Base-by-base conservation (phyloP, 352 stramenopile genomes). In the Phytophthora multivora region DNA sequence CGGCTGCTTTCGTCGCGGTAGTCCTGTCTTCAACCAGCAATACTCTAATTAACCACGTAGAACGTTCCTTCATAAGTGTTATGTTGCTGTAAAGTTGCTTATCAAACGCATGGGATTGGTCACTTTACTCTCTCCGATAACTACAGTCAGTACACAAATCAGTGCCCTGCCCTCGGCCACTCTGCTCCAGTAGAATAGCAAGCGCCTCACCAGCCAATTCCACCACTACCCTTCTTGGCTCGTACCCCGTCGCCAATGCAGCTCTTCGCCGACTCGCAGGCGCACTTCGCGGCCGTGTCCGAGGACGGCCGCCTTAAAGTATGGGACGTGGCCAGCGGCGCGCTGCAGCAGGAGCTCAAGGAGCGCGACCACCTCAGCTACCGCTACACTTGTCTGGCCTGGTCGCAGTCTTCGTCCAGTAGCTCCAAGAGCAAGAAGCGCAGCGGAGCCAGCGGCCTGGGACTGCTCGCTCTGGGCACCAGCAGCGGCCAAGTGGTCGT, bases 361-460 rank as follows among this genome's bases (percentile, higher is more conserved):
- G 84, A 95, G 71, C 80, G 83, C 43, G 84, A 95, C 61, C 84
- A 95, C 67, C 71, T 93, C 35, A 91, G 69, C 61, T 93, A 93
- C 79, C 87, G 82, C 40, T 93, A 91, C 73, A 95, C 84, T 40
- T 75, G 75, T 57, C 63, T 89, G 25, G 77, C 84, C 13, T 95
- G 86, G 86, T 80, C 80, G 21, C 74, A 81, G 55, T 40, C 60
- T 40, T 40, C 26, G n/a, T 39, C 49, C 21, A 16, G 18, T 16
- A 67, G 63, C 26, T 42, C 11, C 15, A 71, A 74, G 39, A 69
- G 64, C 50, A 67, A 72, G 55, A 89, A 89, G 68, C 80, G 83
- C 54, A 55, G 46, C 31, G 58, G 63, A 50, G 83, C 76, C 47
- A 57, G 58, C 15, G 59, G 51, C 38, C 56, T 88, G 3, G 86